Evolutionary conservation across 2,329 filamentous ascomycete species (phyloP).

Genomic region (Helotiales sp.): DNA sequence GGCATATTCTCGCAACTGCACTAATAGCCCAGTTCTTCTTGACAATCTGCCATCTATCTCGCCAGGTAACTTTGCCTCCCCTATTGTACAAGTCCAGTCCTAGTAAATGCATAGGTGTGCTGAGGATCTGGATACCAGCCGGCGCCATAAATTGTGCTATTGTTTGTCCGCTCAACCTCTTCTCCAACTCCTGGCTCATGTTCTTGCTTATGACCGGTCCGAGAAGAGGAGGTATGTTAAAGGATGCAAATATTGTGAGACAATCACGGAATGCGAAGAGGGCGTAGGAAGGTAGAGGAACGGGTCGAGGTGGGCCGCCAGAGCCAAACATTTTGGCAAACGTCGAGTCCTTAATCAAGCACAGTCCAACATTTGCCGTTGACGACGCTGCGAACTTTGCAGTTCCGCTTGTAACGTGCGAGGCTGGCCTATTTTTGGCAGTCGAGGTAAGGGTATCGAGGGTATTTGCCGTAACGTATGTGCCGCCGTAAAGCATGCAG

Average conservation of each 20-base stretch:
- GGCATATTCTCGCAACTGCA: slow-evolving; percentile 74
- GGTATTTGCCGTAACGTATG: slow-evolving; percentile 86
- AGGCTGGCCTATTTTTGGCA: slow-evolving; percentile 58
- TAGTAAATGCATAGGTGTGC: slow-evolving; percentile 83
- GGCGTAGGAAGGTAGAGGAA: slow-evolving; percentile 73
- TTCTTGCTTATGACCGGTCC: slow-evolving; percentile 68
- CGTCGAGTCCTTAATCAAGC: slow-evolving; percentile 87
- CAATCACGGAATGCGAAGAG: slow-evolving; percentile 85
- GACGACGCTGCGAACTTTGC: slow-evolving; percentile 83
- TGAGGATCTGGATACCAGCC: slow-evolving; percentile 76
- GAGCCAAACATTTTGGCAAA: slow-evolving; percentile 85
- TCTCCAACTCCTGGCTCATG: slow-evolving; percentile 58
- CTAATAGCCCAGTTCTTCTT: slow-evolving; percentile 77
- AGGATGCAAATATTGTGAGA: slow-evolving; percentile 88
- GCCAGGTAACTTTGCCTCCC: slow-evolving; percentile 50
- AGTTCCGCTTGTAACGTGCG: slow-evolving; percentile 71
- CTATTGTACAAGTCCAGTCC: slow-evolving; percentile 88
- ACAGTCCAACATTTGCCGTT: slow-evolving; percentile 81
- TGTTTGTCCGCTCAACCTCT: slow-evolving; percentile 57
- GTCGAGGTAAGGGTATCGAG: slow-evolving; percentile 82
- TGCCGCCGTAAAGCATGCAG: slow-evolving; percentile 80
- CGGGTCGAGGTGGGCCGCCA: slow-evolving; percentile 55
- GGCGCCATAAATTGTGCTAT: slow-evolving; percentile 82
- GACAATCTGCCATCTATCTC: slow-evolving; percentile 70
- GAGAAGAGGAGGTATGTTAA: slow-evolving; percentile 84